Percentiles rank a stretch among this genome's conserved stretches.
Evolutionary conservation across 2,329 filamentous ascomycete species (phyloP).

Genomic region (Plectosphaerella plurivora): DNA sequence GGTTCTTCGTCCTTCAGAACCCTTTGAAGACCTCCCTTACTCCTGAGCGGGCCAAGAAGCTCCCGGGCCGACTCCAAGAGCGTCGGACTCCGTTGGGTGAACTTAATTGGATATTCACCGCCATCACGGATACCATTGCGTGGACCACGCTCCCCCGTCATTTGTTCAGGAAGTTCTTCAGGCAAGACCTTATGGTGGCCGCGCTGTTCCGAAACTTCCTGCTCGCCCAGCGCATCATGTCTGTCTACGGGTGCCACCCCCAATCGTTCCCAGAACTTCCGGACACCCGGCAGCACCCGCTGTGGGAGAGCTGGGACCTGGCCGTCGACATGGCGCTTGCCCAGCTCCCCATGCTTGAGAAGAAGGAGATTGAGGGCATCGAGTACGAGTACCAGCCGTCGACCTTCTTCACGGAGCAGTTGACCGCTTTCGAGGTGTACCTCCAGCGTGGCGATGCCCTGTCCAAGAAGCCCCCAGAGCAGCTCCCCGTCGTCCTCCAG

Average conservation of each 20-base stretch:
- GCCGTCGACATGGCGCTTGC: constrained; percentile 92
- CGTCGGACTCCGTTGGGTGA: constrained; percentile 90
- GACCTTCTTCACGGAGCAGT: constrained; percentile 92
- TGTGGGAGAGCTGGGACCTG: constrained; percentile 98
- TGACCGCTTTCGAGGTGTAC: constrained; percentile 96
- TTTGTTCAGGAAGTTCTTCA: constrained; percentile 93
- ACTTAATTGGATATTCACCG: constrained; percentile 98
- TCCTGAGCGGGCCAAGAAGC: constrained; percentile 78
- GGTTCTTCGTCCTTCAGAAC: constrained; percentile 95
- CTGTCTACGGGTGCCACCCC: constrained; percentile 91
- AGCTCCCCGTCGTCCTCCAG: constrained; percentile 92
- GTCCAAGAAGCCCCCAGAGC: constrained; percentile 83
- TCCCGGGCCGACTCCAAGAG: constrained; percentile 89
- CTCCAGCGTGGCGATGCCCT: constrained; percentile 75
- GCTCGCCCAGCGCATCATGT: constrained; percentile 91
- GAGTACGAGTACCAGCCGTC: constrained; percentile 95
- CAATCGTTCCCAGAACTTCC: constrained; percentile 90
- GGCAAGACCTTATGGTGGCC: constrained; percentile 98
- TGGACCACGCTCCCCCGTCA: constrained; percentile 92
- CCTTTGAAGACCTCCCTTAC: constrained; percentile 65
- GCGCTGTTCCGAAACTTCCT: constrained; percentile 95
- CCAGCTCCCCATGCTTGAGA: constrained; percentile 82
- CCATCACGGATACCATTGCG: constrained; percentile 96
- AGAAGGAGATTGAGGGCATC: constrained; percentile 64
- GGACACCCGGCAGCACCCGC: constrained; percentile 86